Evolutionary conservation across 2,329 filamentous ascomycete genomes (phyloP).

Genomic region (Fusarium continuum): DNA sequence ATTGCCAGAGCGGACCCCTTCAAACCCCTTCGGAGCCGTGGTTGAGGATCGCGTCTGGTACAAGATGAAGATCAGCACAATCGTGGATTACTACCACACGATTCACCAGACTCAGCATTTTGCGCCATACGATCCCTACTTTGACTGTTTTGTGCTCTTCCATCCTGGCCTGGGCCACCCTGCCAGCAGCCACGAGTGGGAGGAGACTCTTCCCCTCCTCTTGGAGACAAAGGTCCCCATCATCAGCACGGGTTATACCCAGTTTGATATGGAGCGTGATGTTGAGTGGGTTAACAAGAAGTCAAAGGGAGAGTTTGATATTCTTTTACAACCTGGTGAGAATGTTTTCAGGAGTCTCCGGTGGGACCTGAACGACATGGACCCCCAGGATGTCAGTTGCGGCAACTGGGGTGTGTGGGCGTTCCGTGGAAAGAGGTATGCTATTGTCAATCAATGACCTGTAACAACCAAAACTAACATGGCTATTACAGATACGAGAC

Average conservation of each 20-base stretch:
- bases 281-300: slow-evolving; percentile 89
- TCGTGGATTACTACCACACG: slow-evolving; percentile 98
- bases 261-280: slow-evolving; percentile 93
- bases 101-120: slow-evolving; percentile 92
- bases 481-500: slow-evolving; percentile 66
- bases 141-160: slow-evolving; percentile 97
- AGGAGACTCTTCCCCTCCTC: slow-evolving; percentile 85
- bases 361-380: slow-evolving; percentile 97
- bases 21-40: slow-evolving; percentile 92
- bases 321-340: slow-evolving; percentile 90
- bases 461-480: neutral
- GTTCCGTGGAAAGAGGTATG: slow-evolving; percentile 93
- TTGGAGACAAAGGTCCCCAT: slow-evolving; percentile 96
- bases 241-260: slow-evolving; percentile 94
- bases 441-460: slow-evolving; percentile 47
- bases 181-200: slow-evolving; percentile 92
- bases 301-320: slow-evolving; percentile 88
- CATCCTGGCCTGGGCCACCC: slow-evolving; percentile 96
- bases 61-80: slow-evolving; percentile 95
- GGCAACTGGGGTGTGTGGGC: slow-evolving; percentile 98
- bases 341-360: slow-evolving; percentile 92
- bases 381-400: slow-evolving; percentile 91
- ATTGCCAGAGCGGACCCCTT: slow-evolving; percentile 81
- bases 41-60: slow-evolving; percentile 90
- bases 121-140: slow-evolving; percentile 95